Evolutionary conservation across 306 rosid species (phyloP).

Genomic region (Carpinus fangiana): DNA sequence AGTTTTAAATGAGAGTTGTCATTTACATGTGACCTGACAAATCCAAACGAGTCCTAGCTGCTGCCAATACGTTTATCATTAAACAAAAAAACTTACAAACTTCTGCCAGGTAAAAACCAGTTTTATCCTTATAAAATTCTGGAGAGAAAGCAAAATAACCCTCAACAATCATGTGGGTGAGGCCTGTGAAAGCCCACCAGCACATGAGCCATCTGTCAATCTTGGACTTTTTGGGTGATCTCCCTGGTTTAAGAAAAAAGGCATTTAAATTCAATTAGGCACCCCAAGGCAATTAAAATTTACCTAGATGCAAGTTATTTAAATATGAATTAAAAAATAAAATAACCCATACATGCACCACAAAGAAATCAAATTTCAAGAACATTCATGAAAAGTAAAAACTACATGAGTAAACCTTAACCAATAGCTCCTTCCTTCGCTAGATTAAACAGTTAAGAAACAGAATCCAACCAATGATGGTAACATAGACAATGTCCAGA

Average conservation of each 20-base stretch:
- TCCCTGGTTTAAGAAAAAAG: slow-evolving; percentile 44
- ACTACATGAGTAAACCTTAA: not conserved
- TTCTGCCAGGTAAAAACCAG: slow-evolving; percentile 75
- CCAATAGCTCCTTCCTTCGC: not conserved
- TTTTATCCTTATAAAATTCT: slow-evolving; percentile 72
- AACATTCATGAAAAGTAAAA: not conserved
- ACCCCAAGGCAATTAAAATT: not conserved
- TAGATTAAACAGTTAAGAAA: not conserved
- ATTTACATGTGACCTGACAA: slow-evolving; percentile 11
- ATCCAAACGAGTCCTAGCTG: not conserved
- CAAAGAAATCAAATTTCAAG: not conserved
- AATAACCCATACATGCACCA: not conserved
- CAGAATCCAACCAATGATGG: not conserved
- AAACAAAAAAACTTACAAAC: slow-evolving; percentile 61
- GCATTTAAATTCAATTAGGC: slow-evolving; percentile 16
- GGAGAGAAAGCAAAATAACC: slow-evolving; percentile 86
- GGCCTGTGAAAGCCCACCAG: slow-evolving; percentile 98
- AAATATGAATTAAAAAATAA: not conserved
- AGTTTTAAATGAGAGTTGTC: slow-evolving; percentile 13
- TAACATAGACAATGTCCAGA: not conserved
- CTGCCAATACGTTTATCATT: slow-evolving; percentile 3
- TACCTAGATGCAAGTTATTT: not conserved
- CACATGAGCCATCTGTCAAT: slow-evolving; percentile 80
- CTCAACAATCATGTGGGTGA: slow-evolving; percentile 74
- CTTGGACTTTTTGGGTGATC: slow-evolving; percentile 52